These are phyloP conservation scores for Pseudogymnoascus sp. DNA, from an alignment of 2,329 filamentous ascomycete species.

Conservation along the genomic window DNA sequence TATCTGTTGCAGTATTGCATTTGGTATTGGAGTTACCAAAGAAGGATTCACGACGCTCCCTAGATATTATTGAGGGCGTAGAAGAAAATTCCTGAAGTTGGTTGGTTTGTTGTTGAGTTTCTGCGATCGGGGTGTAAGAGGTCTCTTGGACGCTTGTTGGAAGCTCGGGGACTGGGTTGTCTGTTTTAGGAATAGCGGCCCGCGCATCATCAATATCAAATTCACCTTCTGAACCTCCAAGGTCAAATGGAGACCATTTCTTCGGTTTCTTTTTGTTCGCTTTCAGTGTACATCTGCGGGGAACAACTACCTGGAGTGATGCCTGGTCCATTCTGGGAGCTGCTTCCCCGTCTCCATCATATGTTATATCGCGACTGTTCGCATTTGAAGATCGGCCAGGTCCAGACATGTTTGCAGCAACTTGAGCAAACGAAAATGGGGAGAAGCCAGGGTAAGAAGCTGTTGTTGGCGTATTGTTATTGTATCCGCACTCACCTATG, in stretches of 20 bases:
- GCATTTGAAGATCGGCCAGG: neutral
- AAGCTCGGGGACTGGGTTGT: neutral
- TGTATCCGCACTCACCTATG: neutral
- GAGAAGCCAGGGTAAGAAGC: neutral
- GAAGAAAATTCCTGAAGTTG: neutral
- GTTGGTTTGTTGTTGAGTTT: neutral
- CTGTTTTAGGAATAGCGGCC: neutral
- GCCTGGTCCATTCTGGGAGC: neutral
- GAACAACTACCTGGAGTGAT: neutral
- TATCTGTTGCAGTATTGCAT: neutral
- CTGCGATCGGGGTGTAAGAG: neutral
- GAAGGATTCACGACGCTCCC: neutral
- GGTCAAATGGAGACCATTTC: conserved; percentile 6
- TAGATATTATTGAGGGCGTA: neutral
- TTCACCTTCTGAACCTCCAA: conserved; percentile 1
- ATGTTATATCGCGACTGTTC: neutral
- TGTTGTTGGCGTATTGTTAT: neutral
- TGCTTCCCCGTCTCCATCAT: neutral
- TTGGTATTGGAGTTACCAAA: neutral
- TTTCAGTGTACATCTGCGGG: neutral
- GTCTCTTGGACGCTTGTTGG: neutral
- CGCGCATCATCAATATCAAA: neutral
- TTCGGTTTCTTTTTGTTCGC: neutral
- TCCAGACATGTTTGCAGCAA: neutral
- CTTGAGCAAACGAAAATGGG: neutral